A percentile compares a stretch with the other conserved stretches of the same genome.
Evolutionary conservation across 306 rosid species (phyloP).

Genomic region (Cyamopsis tetragonoloba): DNA sequence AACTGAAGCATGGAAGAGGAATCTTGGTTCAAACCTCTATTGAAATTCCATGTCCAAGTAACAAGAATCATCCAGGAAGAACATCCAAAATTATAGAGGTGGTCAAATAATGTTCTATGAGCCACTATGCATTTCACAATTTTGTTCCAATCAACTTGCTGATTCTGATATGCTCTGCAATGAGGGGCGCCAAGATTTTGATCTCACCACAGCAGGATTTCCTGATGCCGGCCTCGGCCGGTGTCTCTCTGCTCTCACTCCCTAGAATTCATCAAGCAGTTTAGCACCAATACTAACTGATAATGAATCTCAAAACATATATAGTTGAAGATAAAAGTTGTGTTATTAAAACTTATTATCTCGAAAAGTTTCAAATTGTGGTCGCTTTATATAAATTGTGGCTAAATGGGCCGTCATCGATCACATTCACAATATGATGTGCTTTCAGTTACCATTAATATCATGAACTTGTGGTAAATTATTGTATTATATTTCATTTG

Average conservation of each 20-base stretch:
- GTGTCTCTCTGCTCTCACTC: constrained; percentile 53
- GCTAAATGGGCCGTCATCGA: too few species aligned
- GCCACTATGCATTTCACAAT: constrained; percentile 22
- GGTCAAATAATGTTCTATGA: constrained; percentile 15
- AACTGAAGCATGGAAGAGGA: constrained; percentile 43
- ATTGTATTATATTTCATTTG: not conserved
- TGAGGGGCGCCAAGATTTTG: constrained; percentile 89
- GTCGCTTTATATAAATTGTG: too few species aligned
- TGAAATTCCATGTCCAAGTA: constrained; percentile 30
- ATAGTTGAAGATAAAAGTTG: not conserved
- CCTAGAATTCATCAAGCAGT: constrained; percentile 45
- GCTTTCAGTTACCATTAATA: too few species aligned
- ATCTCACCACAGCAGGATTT: constrained; percentile 44
- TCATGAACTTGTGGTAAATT: not conserved
- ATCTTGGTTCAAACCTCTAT: constrained; percentile 28
- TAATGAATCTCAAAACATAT: not conserved
- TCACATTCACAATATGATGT: too few species aligned
- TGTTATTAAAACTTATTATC: not conserved
- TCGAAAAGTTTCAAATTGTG: too few species aligned
- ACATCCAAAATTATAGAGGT: constrained; percentile 28
- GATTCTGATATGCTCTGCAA: constrained; percentile 90
- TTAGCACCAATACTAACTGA: not conserved
- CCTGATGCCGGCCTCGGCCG: constrained; percentile 40
- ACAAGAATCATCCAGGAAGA: constrained; percentile 25
- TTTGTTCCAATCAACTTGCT: constrained; percentile 33